Evolutionary conservation across 148 eudicot genomes (phyloP).

Genomic region (Rhododendron simsii): DNA sequence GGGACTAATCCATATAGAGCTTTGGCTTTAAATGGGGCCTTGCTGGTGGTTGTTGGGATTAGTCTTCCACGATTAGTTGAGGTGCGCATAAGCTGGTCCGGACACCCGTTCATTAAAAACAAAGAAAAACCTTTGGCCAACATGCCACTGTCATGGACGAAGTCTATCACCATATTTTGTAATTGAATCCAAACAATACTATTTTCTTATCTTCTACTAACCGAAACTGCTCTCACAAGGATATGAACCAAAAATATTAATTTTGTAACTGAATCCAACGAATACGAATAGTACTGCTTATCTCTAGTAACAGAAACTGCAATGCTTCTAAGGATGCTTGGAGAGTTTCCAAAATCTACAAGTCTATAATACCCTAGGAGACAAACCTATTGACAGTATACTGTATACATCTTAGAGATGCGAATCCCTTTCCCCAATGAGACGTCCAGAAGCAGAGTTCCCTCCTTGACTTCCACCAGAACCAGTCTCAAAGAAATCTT

Average conservation of each 20-base stretch:
- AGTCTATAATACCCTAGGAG: neutral
- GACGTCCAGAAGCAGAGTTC: constrained; percentile 1
- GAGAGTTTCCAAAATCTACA: neutral
- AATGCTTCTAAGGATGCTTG: neutral
- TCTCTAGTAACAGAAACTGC: neutral
- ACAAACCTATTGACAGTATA: neutral
- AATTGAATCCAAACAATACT: neutral
- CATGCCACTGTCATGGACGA: neutral
- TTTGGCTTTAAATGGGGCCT: too few species aligned
- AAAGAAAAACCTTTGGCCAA: neutral
- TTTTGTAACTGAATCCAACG: neutral
- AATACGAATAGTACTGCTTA: neutral
- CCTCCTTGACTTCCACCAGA: constrained; percentile 11
- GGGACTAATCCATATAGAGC: too few species aligned
- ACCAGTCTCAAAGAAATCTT: constrained; percentile 36
- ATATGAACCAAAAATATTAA: neutral
- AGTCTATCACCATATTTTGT: neutral
- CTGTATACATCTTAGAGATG: neutral
- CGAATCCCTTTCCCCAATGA: constrained; percentile 1
- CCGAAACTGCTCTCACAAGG: neutral
- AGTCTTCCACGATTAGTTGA: neutral
- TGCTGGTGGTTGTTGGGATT: too few species aligned
- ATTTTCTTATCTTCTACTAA: too few species aligned
- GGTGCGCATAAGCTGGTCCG: accelerated
- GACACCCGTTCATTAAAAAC: too few species aligned